Base-by-base conservation (phyloP, 345 rosid genomes). In the Populus alba region DNA sequence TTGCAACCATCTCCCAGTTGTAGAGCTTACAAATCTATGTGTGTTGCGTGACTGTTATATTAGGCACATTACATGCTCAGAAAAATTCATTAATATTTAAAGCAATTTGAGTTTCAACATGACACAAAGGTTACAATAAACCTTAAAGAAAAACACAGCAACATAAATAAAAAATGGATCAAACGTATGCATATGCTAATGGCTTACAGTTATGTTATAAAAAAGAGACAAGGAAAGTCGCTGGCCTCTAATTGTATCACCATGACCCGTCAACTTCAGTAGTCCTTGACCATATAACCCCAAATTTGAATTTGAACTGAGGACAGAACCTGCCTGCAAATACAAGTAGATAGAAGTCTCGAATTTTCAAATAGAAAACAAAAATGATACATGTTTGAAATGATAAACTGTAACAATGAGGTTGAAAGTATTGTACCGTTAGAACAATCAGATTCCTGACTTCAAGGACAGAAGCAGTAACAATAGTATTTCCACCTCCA, bases 221-320 rank as follows among this genome's bases (percentile, higher is more conserved):
- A 96, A 96, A 70, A 90, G 92, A 85, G 99, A 93, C 74, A 96
- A 83, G 39, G 94, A 92, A 81, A 96, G 97, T 79, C 97, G 87
- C 85, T 94, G 99, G 91, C 92, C 93, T 85, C 82, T 90, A 88
- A 96, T 92, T 83, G 91, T 92, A 87, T 96, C 97, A 75, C 99
- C 97, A 75, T 61, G 88, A 76, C 99, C 99, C 12, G 91, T 89
- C 81, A 94, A 87, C 78, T 79, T 80, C 81, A 96, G 82, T 77
- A 92, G 85, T 73, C 99, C 99, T 87, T 96, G 99, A 77, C 99
- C 99, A 87, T 93, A 91, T 77, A 94, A 74, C 25, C 91, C 98
- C 87, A 96, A 82, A 82, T 96, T 96, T 31, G 97, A 75, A 86
- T 92, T 96, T 73, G 99, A 96, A 76, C 89, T 85, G 80, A 96